Base-by-base conservation (phyloP, 1,139 yeast genomes). In the Geotrichum bryndzae region DNA sequence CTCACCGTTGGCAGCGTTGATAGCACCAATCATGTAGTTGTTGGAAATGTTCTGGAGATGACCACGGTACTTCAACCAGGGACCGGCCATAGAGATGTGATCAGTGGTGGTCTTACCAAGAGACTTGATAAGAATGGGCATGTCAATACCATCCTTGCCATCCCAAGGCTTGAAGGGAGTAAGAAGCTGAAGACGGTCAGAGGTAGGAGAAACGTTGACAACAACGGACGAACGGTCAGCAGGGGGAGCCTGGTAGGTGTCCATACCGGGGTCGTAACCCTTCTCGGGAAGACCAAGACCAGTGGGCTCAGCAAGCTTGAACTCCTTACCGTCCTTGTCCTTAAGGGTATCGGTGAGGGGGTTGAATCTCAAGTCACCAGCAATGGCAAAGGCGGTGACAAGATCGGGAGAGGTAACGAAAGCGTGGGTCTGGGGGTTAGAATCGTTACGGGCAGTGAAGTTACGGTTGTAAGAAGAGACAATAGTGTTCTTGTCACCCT, bases 81-180 rank as follows among this genome's bases (percentile, higher is more conserved):
- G 95, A 73, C 99, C 99, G 48, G 99, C 99, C 53, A 98, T 98
- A 33, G 97, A 91, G 69, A 94, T 94, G 73, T 94, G 99, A 76
- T 94, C 99, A 53, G 99, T 94, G 55, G 99, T 94, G 81, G 98
- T 92, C 78, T 94, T 94, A 66, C 99, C 99, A 78, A 90, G 92
- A 59, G 92, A 97, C 78, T 92, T 94, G 72, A 94, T 77, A 64
- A 92, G 78, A 1, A 94, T 90, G 60, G 84, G 84, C 51, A 92
- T 83, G 66, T 83, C 79, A 67, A 92, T 77, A 29, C 10, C 10
- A 75, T 94, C 99, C 73, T 89, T 76, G 63, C 96, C 95, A 64
- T 85, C 79, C 91, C 96, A 94, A 33, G 96, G 83, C 56, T 81
- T 77, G 74, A 95, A 94, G 35, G 99, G 98, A 62, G 90, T 96